Conservation (phyloP, 129 eudicot genomes). For the Arctium minus region DNA sequence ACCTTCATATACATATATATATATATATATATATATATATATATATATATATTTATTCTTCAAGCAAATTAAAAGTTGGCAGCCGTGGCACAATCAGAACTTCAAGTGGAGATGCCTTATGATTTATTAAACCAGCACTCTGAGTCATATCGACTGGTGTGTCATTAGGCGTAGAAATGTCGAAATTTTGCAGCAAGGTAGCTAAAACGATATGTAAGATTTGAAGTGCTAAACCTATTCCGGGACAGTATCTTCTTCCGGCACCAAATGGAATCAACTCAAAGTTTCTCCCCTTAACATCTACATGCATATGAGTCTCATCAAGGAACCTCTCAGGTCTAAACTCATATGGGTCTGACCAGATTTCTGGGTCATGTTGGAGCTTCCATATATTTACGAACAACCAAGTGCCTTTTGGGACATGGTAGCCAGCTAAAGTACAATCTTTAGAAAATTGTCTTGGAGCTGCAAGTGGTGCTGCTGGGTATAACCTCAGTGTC, state of each 20-base stretch:
- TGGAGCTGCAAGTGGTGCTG: slow-evolving; percentile 41
- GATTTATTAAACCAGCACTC: slow-evolving; percentile 29
- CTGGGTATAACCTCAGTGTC: slow-evolving; percentile 40
- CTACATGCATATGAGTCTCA: slow-evolving; percentile 24
- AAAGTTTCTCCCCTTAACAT: slow-evolving; percentile 39
- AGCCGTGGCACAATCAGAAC: neutral
- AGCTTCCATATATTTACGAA: slow-evolving; percentile 49
- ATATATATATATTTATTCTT: neutral
- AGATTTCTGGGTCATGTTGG: slow-evolving; percentile 35
- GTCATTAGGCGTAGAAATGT: neutral
- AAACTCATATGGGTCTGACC: slow-evolving; percentile 38
- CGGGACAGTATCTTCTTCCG: slow-evolving; percentile 51
- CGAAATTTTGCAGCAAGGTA: slow-evolving; percentile 4
- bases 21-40: too few relatives aligned
- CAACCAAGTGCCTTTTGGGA: slow-evolving; percentile 43
- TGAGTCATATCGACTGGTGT: slow-evolving; percentile 7
- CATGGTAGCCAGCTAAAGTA: slow-evolving; percentile 34
- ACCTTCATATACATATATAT: neutral
- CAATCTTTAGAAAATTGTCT: slow-evolving; percentile 34
- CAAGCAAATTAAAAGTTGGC: neutral
- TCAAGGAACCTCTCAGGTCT: slow-evolving; percentile 47
- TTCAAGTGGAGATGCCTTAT: slow-evolving; percentile 11
- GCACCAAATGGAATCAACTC: slow-evolving; percentile 57
- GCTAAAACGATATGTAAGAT: slow-evolving; percentile 2
- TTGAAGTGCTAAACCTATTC: slow-evolving; percentile 34